Conservation (phyloP, 495 filamentous ascomycete genomes). For the Talaromyces stipitatus region DNA sequence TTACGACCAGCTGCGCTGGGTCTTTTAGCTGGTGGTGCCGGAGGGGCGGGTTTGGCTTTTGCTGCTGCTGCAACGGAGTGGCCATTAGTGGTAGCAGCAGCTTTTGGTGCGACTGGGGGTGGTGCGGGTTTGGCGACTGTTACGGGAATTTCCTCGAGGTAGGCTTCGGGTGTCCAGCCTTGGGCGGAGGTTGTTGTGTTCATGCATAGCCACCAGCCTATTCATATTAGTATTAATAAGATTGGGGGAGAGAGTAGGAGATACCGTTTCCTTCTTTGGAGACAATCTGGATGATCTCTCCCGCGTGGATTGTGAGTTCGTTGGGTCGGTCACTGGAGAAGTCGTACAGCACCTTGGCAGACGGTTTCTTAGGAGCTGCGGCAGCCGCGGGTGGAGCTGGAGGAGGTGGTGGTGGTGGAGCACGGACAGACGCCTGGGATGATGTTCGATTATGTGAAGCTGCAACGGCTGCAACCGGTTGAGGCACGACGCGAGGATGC, state of each 20-base stretch:
- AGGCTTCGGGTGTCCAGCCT: conserved; percentile 91
- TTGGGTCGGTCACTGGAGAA: conserved; percentile 72
- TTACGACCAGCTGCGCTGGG: conserved; percentile 61
- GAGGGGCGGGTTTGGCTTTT: conserved; percentile 65
- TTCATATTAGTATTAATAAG: conserved; percentile 12
- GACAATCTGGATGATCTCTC: conserved; percentile 75
- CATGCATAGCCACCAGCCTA: conserved; percentile 94
- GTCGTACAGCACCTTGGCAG: conserved; percentile 78
- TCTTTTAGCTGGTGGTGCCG: conserved; percentile 82
- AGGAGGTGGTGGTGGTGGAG: conserved; percentile 62
- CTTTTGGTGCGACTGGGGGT: conserved; percentile 43
- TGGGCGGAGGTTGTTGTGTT: conserved; percentile 52
- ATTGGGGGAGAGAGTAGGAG: conserved; percentile 14
- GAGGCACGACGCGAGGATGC: conserved; percentile 38
- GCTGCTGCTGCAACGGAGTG: conserved; percentile 40
- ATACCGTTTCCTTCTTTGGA: conserved; percentile 88
- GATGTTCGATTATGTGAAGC: conserved; percentile 43
- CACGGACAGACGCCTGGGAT: conserved; percentile 35
- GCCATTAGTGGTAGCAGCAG: conserved; percentile 44
- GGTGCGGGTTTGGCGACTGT: conserved; percentile 39
- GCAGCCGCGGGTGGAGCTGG: conserved; percentile 63
- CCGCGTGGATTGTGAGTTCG: conserved; percentile 68
- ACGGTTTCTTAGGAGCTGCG: conserved; percentile 61
- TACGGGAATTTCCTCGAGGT: conserved; percentile 68
- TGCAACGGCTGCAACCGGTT: conserved; percentile 37